phyloP scores from a whole-genome alignment of 331 rosid species.

The Prunus yedoensis region DNA sequence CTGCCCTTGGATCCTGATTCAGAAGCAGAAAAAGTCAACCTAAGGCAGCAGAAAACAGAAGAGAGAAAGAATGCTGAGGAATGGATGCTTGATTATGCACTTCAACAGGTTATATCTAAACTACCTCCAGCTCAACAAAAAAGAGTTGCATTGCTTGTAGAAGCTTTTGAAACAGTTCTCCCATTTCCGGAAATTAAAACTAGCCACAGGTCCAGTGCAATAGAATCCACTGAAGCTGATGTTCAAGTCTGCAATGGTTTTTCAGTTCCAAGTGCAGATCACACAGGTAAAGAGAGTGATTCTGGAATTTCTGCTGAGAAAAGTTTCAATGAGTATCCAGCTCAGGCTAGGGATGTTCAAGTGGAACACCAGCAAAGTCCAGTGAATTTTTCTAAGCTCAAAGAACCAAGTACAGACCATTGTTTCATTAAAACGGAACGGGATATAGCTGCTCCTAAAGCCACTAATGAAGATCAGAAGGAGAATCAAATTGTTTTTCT shows the following conservation, averaged over 20 bases:
- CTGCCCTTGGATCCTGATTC: conserved; percentile 40
- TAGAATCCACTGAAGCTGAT: conserved; percentile 31
- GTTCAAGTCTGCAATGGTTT: conserved; percentile 30
- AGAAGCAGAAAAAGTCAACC: conserved; percentile 57
- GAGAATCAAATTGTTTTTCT: conserved; percentile 22
- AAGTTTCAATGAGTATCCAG: conserved; percentile 22
- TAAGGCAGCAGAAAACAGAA: conserved; percentile 52
- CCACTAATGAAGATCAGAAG: conserved; percentile 23
- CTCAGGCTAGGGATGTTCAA: conserved; percentile 22
- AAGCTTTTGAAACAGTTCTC: conserved; percentile 76
- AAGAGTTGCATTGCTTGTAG: conserved; percentile 65
- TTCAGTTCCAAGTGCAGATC: conserved; percentile 26
- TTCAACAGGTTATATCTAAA: conserved; percentile 75
- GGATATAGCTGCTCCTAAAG: conserved; percentile 20
- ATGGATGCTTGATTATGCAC: conserved; percentile 92
- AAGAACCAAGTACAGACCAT: conserved; percentile 19
- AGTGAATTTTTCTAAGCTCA: conserved; percentile 10
- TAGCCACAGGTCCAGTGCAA: conserved; percentile 21
- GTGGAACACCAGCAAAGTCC: conserved; percentile 26
- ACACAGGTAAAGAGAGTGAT: conserved; percentile 19
- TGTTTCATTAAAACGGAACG: conserved; percentile 9
- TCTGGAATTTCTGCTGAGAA: conserved; percentile 23
- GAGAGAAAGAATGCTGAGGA: conserved; percentile 63
- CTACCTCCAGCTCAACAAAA: conserved; percentile 73
- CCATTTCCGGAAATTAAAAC: conserved; percentile 53